These are phyloP conservation scores for Coniophora puteana DNA, from an alignment of 1,284 basidiomycete species.

Conservation along the genomic window DNA sequence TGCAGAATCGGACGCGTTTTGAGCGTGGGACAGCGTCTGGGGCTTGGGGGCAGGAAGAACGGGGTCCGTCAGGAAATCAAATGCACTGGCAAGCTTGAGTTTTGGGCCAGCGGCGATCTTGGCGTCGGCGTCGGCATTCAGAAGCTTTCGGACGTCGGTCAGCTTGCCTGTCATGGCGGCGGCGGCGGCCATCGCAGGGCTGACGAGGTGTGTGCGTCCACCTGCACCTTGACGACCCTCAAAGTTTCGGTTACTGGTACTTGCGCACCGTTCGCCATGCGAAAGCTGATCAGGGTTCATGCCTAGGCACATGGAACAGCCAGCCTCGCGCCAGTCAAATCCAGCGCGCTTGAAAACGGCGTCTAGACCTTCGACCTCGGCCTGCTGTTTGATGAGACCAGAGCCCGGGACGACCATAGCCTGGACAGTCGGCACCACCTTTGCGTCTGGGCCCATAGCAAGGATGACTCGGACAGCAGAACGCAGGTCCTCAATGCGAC, in stretches of 20 bases:
- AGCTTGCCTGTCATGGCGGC: slow-evolving; percentile 89
- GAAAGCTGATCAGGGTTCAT: slow-evolving; percentile 97
- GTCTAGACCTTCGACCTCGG: slow-evolving; percentile 91
- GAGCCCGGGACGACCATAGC: slow-evolving; percentile 98
- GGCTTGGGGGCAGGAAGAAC: slow-evolving; percentile 66
- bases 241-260: slow-evolving; percentile 96
- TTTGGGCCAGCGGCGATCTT: slow-evolving; percentile 44
- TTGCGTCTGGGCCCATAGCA: slow-evolving; percentile 72
- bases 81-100: slow-evolving; percentile 66
- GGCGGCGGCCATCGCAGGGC: slow-evolving; percentile 95
- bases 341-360: slow-evolving; percentile 90
- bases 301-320: slow-evolving; percentile 97
- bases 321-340: slow-evolving; percentile 97
- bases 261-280: slow-evolving; percentile 91
- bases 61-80: slow-evolving; percentile 77
- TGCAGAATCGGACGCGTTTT: slow-evolving; percentile 26
- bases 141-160: slow-evolving; percentile 84
- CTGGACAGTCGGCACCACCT: slow-evolving; percentile 76
- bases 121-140: slow-evolving; percentile 47
- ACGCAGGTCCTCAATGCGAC: slow-evolving; percentile 93
- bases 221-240: slow-evolving; percentile 92
- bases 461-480: slow-evolving; percentile 84
- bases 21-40: slow-evolving; percentile 33
- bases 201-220: slow-evolving; percentile 90
- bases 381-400: slow-evolving; percentile 91